Evolutionary conservation across 2,329 filamentous ascomycete species (phyloP).

Genomic region (Stemphylium lycopersici): DNA sequence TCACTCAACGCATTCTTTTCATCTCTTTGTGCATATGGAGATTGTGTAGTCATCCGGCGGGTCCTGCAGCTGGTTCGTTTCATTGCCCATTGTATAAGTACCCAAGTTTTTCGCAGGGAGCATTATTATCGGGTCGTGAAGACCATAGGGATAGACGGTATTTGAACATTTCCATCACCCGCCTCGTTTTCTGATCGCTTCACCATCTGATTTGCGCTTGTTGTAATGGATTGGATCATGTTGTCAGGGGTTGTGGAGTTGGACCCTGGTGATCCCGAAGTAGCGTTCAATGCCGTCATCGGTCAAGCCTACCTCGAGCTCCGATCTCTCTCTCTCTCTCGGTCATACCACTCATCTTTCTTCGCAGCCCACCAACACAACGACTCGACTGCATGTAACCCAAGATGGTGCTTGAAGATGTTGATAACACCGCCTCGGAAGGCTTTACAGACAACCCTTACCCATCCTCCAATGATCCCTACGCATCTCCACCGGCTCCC

Average conservation of each 20-base stretch:
- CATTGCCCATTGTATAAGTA: conserved; percentile 20
- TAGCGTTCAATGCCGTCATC: conserved; percentile 36
- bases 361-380: conserved; percentile 44
- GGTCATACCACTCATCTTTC: conserved; percentile 7
- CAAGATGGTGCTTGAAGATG: conserved; percentile 52
- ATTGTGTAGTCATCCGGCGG: not conserved
- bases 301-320: conserved; percentile 27
- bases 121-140: conserved; percentile 5
- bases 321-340: conserved; percentile 6
- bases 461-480: conserved; percentile 48
- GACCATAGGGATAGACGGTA: conserved; percentile 18
- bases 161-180: not conserved
- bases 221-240: conserved; percentile 8
- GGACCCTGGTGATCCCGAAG: conserved; percentile 16
- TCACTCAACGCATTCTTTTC: conserved; percentile 8
- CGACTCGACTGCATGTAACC: conserved; percentile 21
- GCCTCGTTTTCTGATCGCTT: not conserved
- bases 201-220: not conserved
- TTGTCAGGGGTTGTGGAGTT: conserved; percentile 3
- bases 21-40: conserved; percentile 22
- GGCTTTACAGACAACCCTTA: conserved; percentile 40
- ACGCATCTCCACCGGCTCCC: conserved; percentile 30
- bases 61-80: conserved; percentile 10
- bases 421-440: conserved; percentile 37
- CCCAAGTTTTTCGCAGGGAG: conserved; percentile 8